Conservation (phyloP, 352 stramenopile species). For the Phytophthora melonis region DNA sequence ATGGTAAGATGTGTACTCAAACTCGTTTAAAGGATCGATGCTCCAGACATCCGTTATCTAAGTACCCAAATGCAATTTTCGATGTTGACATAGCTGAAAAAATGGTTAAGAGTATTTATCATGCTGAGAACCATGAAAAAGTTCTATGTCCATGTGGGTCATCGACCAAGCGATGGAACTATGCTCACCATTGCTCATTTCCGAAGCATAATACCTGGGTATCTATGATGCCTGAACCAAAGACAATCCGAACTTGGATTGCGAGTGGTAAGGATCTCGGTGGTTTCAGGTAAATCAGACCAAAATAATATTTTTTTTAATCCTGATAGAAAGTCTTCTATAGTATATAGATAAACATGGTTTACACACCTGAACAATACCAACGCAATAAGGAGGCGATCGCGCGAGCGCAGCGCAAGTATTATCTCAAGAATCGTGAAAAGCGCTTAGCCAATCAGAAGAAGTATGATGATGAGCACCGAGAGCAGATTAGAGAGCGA, state of each 20-base stretch:
- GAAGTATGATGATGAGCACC: slow-evolving; percentile 2
- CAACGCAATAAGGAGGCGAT: slow-evolving; percentile 6
- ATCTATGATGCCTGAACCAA: slow-evolving; percentile 19
- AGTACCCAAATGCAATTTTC: slow-evolving; percentile 5
- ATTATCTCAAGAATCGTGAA: slow-evolving; percentile 8
- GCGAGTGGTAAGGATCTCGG: slow-evolving; percentile 16
- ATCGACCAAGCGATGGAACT: slow-evolving; percentile 22
- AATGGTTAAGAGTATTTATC: slow-evolving; percentile 13
- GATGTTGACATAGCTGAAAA: slow-evolving; percentile 13
- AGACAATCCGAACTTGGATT: slow-evolving; percentile 17
- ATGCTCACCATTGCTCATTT: slow-evolving; percentile 21
- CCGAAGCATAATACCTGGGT: slow-evolving; percentile 18
- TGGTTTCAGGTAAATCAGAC: too few relatives aligned
- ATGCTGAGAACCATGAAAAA: slow-evolving; percentile 15
- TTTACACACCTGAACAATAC: slow-evolving; percentile 3
- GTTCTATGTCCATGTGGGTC: slow-evolving; percentile 19
- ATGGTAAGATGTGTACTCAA: too few relatives aligned
- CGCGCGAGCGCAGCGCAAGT: neutral
- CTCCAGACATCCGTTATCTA: slow-evolving; percentile 5
- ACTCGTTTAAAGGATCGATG: slow-evolving; percentile 17
- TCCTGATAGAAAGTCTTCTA: slow-evolving; percentile 5
- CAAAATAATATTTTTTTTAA: neutral
- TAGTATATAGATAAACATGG: slow-evolving; percentile 5
- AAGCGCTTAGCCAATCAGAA: slow-evolving; percentile 2
- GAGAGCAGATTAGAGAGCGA: slow-evolving; percentile 1